Conservation (phyloP, 169 alveolate genomes). For the Eimeria brunetti region DNA sequence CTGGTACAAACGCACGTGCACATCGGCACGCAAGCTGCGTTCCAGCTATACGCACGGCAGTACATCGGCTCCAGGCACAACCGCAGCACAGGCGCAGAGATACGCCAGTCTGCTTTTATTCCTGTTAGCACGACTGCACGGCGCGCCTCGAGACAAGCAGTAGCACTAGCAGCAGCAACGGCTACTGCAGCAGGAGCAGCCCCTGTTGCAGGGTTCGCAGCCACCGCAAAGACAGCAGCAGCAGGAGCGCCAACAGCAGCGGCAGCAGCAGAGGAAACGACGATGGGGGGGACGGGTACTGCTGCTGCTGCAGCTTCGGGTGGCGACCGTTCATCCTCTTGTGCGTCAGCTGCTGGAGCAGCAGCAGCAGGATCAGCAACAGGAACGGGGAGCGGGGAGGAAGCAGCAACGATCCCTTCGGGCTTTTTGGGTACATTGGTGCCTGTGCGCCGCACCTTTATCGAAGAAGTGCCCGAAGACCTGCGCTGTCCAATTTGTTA, state of each 20-base stretch:
- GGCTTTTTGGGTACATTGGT: conserved; percentile 37
- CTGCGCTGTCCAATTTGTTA: conserved; percentile 81
- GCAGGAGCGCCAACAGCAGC: conserved; percentile 15
- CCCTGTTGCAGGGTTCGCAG: background rate
- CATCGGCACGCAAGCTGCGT: background rate
- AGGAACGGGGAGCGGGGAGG: background rate
- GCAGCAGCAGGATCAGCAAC: conserved; percentile 9
- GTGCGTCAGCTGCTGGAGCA: background rate
- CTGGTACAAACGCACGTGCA: background rate
- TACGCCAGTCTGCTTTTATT: background rate
- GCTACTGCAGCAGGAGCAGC: background rate
- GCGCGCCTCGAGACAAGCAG: background rate
- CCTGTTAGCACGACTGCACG: background rate
- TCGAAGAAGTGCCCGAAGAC: conserved; percentile 82
- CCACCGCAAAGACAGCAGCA: background rate
- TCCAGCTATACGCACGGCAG: background rate
- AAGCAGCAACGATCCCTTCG: background rate
- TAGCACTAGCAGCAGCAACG: background rate
- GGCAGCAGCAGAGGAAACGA: background rate
- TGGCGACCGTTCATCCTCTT: background rate
- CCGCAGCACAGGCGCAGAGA: background rate
- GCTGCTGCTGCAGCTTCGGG: background rate
- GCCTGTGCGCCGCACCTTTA: conserved; percentile 75
- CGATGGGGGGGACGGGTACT: background rate
- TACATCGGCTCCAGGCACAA: background rate